phyloP scores from a whole-genome alignment of 768 basidiomycete species.

The Lactifluus subvellereus region DNA sequence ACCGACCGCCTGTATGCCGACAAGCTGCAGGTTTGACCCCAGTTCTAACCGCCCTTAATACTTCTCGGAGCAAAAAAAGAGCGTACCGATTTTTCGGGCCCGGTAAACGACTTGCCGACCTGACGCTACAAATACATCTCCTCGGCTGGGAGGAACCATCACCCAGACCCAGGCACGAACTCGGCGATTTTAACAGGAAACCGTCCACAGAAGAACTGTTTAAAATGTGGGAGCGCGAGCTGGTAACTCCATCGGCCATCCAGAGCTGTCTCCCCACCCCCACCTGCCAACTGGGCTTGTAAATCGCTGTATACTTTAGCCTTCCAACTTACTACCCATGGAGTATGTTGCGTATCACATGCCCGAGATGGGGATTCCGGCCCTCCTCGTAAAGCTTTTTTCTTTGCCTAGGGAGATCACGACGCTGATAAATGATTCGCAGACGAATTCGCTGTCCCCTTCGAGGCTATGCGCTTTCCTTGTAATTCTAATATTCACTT shows the following conservation, averaged over 20 bases:
- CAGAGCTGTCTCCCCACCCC: not conserved
- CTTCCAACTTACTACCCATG: not conserved
- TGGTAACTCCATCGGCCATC: not conserved
- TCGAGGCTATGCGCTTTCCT: not conserved
- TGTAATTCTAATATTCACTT: not conserved
- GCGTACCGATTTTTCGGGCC: not conserved
- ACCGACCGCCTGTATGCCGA: not conserved
- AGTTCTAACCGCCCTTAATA: not conserved
- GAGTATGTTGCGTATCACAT: not conserved
- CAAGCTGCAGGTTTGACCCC: not conserved
- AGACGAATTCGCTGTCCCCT: not conserved
- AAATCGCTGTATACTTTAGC: conserved; percentile 2
- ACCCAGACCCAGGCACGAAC: conserved; percentile 1
- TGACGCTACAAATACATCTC: not conserved
- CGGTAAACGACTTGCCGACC: not conserved
- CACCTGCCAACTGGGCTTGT: not conserved
- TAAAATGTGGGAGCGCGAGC: not conserved
- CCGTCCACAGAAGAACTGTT: not conserved
- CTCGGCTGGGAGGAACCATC: not conserved
- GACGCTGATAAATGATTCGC: not conserved
- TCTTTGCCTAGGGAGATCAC: not conserved
- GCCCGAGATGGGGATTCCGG: not conserved
- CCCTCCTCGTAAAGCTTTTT: not conserved
- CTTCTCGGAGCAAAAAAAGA: not conserved
- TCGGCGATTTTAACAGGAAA: not conserved